Evolutionary conservation across 176 grass and related monocot species (phyloP).

Genomic region (Hyparrhenia diplandra): DNA sequence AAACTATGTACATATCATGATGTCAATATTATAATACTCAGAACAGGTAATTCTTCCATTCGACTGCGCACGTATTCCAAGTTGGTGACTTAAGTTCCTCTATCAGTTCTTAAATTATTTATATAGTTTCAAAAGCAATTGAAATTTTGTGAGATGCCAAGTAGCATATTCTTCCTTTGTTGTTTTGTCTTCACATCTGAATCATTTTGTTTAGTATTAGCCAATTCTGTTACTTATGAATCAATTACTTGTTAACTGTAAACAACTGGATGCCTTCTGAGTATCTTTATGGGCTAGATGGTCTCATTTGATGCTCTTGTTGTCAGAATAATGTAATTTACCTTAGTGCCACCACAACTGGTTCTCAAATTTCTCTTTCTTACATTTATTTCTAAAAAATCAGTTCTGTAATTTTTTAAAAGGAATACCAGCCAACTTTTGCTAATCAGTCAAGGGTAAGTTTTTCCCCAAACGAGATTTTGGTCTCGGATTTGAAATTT

Average conservation of each 20-base stretch:
- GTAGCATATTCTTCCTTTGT: not conserved
- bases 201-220: not conserved
- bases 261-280: not conserved
- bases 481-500: too few species aligned
- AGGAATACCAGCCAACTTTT: too few species aligned
- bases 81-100: not conserved
- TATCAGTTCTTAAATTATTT: not conserved
- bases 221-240: not conserved
- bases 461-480: too few species aligned
- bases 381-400: not conserved
- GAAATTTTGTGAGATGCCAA: not conserved
- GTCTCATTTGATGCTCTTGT: too few species aligned
- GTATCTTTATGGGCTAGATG: not conserved
- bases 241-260: not conserved
- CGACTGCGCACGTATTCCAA: not conserved
- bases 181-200: not conserved
- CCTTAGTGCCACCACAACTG: not conserved
- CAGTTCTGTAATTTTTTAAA: not conserved
- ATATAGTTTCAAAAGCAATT: not conserved
- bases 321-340: not conserved
- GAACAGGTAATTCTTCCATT: conserved; percentile 29
- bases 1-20: not conserved
- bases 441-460: too few species aligned
- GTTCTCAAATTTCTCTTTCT: not conserved
- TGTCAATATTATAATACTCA: not conserved